Conservation (phyloP, 495 filamentous ascomycete species). For the Amniculicola lignicola region DNA sequence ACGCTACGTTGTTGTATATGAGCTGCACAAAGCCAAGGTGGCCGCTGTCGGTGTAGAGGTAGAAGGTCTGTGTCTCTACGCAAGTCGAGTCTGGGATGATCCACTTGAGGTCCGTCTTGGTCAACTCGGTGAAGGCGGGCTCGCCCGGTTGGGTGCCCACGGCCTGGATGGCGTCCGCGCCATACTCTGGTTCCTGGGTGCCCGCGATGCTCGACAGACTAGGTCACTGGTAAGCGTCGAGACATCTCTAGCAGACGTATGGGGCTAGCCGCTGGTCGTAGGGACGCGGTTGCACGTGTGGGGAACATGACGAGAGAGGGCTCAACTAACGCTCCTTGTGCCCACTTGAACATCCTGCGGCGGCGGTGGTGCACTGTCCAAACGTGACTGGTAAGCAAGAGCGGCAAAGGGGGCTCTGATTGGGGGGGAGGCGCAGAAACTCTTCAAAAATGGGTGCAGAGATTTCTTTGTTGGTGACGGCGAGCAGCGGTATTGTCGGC, state of each 20-base stretch:
- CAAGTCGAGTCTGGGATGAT: conserved; percentile 72
- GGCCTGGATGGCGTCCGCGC: conserved; percentile 79
- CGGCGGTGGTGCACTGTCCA: conserved; percentile 18
- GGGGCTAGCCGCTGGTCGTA: neutral
- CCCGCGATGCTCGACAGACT: conserved; percentile 90
- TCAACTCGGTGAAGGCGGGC: conserved; percentile 75
- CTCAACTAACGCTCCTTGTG: conserved; percentile 11
- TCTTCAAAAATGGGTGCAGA: neutral
- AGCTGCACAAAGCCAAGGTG: conserved; percentile 77
- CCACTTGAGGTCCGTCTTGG: conserved; percentile 80
- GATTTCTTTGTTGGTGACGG: conserved; percentile 21
- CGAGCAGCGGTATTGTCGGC: neutral
- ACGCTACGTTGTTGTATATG: conserved; percentile 98
- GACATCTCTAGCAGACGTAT: neutral
- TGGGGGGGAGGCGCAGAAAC: conserved; percentile 9
- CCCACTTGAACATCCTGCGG: conserved; percentile 22
- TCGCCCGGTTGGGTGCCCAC: conserved; percentile 76
- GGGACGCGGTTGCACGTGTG: neutral
- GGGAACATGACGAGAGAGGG: neutral
- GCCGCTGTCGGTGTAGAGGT: conserved; percentile 76
- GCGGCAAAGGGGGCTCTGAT: conserved; percentile 4
- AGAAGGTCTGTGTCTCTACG: conserved; percentile 97
- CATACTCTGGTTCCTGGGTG: conserved; percentile 95
- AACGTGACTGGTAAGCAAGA: conserved; percentile 15
- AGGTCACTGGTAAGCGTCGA: conserved; percentile 17